Evolutionary conservation across 306 rosid species (phyloP), one percentile per base, ranked within the genome.

Genomic region (Fragaria vesca): DNA sequence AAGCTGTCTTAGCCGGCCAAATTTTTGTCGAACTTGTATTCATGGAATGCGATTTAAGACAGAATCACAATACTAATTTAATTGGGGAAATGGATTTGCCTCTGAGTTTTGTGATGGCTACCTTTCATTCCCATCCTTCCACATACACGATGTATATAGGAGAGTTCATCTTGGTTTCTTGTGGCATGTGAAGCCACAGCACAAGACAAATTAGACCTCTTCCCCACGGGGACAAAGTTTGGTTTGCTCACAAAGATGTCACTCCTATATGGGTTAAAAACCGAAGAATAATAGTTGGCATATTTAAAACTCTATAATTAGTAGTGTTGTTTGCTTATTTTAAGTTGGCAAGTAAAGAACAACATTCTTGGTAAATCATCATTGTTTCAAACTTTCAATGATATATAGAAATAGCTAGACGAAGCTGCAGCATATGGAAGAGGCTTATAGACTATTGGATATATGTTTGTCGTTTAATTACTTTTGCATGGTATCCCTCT

Each of bases 1-100:
- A 58, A 90, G 97, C 90, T 91, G 90, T 88, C 89, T 90, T 87
- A 76, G 99, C 97, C 97, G 99, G 94, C 97, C 94, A 78, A 57
- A 74, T 57, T 76, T 86, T 91, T 91, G 96, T 93, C 96, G 79
- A 88, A 85, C 84, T 83, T 87, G 82, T 50, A 77, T 84, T 85
- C 82, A 83, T 77, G 85, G 75, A 85, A 66, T 82, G 76, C 75
- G 63, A 67, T 81, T 85, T 73, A 30, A 84, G 84, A 86, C 86
- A 85, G 81, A 76, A 74, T 65, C 74, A 63, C 66, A 51, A 62
- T 80, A 75, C n/a, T 76, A 71, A 65, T 86, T 86, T 58, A 84
- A 43, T 81, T 75, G 47, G 78, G 7, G 51, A 81, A 45, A 71
- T 84, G 73, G 77, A 69, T 79, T 76, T 80, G 40, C 47, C 38